A percentile compares a stretch with the other conserved stretches of the same genome.
phyloP scores from a whole-genome alignment of 192 early-diverging fungal genomes.

The Rhizoclosmatium sp. region DNA sequence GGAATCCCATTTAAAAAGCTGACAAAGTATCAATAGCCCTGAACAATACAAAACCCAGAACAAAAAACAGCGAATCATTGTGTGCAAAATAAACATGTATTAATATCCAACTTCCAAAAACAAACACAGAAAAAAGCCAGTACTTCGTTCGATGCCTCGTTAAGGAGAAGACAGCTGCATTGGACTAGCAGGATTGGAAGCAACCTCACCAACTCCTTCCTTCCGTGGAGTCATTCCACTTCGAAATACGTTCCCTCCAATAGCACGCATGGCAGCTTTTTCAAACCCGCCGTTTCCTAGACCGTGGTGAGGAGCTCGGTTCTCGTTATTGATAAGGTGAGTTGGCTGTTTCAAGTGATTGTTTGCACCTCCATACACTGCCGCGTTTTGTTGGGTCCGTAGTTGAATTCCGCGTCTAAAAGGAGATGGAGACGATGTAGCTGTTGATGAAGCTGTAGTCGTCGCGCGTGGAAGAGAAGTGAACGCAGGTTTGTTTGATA shows the following conservation, averaged over 20 bases:
- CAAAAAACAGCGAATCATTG: no score
- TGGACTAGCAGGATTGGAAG: neutral
- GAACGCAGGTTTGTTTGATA: neutral
- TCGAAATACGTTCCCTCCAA: constrained; percentile 6
- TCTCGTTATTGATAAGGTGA: neutral
- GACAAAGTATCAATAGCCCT: no score
- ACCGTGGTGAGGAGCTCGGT: no score
- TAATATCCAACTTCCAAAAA: no score
- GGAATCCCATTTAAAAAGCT: no score
- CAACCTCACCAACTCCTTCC: neutral
- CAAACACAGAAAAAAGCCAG: no score
- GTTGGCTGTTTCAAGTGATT: neutral
- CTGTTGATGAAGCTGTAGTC: neutral
- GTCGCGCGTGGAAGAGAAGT: neutral
- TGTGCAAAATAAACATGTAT: no score
- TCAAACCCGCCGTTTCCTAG: neutral
- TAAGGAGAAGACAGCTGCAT: constrained; percentile 33
- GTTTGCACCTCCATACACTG: neutral
- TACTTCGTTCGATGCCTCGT: neutral
- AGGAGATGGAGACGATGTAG: constrained; percentile 5
- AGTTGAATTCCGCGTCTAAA: constrained; percentile 28
- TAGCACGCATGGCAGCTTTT: constrained; percentile 4
- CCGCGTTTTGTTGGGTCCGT: constrained; percentile 9
- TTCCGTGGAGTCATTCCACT: constrained; percentile 25
- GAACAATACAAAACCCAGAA: no score